These are phyloP conservation scores for Vaccinium corymbosum DNA, from an alignment of 148 eudicot genomes.

Conservation along the genomic window DNA sequence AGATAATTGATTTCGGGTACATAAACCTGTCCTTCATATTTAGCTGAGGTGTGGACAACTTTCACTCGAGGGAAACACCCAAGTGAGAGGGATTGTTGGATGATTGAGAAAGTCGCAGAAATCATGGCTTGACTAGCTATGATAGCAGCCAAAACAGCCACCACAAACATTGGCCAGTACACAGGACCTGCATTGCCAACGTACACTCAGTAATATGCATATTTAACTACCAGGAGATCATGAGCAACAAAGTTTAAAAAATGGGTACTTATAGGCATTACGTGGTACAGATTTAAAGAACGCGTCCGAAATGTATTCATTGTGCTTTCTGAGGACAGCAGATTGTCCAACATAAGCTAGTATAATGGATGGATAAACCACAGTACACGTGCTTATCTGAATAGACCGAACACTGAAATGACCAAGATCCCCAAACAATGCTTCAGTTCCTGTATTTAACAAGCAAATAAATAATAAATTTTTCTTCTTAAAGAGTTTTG, in stretches of 20 bases:
- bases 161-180: slow-evolving; percentile 44
- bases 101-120: slow-evolving; percentile 50
- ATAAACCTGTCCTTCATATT: slow-evolving; percentile 52
- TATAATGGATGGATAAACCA: slow-evolving; percentile 24
- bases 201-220: not conserved
- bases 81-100: slow-evolving; percentile 51
- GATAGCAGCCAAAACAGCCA: slow-evolving; percentile 52
- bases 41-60: slow-evolving; percentile 46
- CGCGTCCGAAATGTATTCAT: not conserved
- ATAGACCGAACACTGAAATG: slow-evolving; percentile 27
- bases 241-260: not conserved
- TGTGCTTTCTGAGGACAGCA: slow-evolving; percentile 21
- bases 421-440: slow-evolving; percentile 30
- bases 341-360: slow-evolving; percentile 27
- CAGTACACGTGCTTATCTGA: slow-evolving; percentile 26
- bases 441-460: slow-evolving; percentile 23
- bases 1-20: slow-evolving; percentile 49
- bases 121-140: slow-evolving; percentile 63
- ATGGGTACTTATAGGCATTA: not conserved
- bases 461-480: not conserved
- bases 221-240: not conserved
- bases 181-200: slow-evolving; percentile 14
- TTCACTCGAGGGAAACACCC: slow-evolving; percentile 57
- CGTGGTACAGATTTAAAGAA: slow-evolving; percentile 27
- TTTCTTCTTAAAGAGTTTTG: not conserved